Evolutionary conservation across 2,329 filamentous ascomycete genomes (phyloP).

Genomic region (Trichoderma sp.): DNA sequence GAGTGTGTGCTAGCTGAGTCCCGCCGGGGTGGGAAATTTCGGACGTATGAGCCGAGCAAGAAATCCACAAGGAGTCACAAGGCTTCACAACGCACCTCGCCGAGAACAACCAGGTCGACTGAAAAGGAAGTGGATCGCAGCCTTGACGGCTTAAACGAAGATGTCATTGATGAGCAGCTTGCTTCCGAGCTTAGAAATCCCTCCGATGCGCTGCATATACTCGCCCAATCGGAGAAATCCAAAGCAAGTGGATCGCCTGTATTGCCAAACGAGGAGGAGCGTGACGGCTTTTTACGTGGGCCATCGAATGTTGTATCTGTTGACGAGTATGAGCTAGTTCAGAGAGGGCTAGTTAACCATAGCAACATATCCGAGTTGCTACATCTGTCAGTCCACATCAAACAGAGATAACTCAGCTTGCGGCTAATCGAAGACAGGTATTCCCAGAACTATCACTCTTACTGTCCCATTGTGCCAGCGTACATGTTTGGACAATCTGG

Average conservation of each 20-base stretch:
- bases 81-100: neutral
- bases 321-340: neutral
- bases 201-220: slow-evolving; percentile 4
- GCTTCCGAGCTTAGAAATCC: slow-evolving; percentile 1
- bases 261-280: neutral
- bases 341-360: neutral
- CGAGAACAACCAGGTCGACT: neutral
- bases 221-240: neutral
- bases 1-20: neutral
- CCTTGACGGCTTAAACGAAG: neutral
- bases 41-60: neutral
- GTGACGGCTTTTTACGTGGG: neutral
- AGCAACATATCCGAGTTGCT: neutral
- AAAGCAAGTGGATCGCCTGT: neutral
- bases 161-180: neutral
- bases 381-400: neutral
- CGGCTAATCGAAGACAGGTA: neutral
- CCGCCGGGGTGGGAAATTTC: slow-evolving; percentile 1
- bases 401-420: neutral
- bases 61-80: neutral
- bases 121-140: neutral
- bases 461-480: neutral
- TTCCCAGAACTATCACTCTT: neutral
- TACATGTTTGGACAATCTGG: neutral
- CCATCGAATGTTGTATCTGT: neutral